phyloP scores from a whole-genome alignment of 2,329 filamentous ascomycete genomes.

The Xylariaceae sp. region DNA sequence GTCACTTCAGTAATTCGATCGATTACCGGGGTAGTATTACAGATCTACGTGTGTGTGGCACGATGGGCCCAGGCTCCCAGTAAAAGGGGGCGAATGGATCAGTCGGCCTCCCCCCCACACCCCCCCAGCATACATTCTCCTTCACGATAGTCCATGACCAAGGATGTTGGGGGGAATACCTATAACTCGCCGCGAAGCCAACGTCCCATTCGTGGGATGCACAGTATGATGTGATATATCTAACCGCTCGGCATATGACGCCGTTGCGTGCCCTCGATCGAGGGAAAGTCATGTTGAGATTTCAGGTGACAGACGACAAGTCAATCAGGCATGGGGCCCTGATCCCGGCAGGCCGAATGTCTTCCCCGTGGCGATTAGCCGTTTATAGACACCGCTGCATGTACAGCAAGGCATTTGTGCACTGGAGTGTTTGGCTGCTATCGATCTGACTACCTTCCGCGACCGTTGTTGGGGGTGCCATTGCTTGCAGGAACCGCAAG shows the following conservation, averaged over 20 bases:
- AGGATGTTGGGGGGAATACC: no score
- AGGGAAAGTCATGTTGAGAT: not conserved
- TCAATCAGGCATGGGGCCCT: conserved; percentile 11
- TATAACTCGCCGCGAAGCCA: not conserved
- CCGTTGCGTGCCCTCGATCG: not conserved
- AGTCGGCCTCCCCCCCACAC: conserved; percentile 1
- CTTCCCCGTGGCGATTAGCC: conserved; percentile 16
- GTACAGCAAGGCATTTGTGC: conserved; percentile 11
- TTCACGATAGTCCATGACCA: not conserved
- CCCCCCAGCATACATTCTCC: not conserved
- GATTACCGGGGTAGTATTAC: conserved; percentile 19
- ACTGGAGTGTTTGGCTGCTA: conserved; percentile 15
- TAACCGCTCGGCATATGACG: not conserved
- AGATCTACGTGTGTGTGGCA: conserved; percentile 13
- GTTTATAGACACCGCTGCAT: conserved; percentile 20
- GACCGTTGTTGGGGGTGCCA: not conserved
- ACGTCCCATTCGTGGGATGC: not conserved
- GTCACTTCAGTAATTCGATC: conserved; percentile 13
- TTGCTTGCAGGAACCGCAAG: conserved; percentile 13
- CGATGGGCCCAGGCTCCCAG: conserved; percentile 2
- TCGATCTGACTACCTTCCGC: not conserved
- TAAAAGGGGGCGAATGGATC: conserved; percentile 11
- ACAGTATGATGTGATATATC: not conserved
- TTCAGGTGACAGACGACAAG: conserved; percentile 12
- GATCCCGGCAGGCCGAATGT: conserved; percentile 13